Evolutionary conservation across 2,329 filamentous ascomycete genomes (phyloP).

Genomic region (Aspergillus caelatus): DNA sequence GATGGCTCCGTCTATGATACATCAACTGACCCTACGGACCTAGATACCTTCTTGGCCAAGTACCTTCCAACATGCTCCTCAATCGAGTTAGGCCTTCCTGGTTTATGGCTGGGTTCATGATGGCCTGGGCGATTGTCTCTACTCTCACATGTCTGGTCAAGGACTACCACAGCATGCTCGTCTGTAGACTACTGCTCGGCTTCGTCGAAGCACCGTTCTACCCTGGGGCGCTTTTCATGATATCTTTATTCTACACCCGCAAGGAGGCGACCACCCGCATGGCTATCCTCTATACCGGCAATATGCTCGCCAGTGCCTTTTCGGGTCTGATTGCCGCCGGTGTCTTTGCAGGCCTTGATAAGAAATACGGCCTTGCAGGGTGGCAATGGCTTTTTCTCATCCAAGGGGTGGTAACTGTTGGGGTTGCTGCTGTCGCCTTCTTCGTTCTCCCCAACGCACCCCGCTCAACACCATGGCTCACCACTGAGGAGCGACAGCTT

Average conservation of each 20-base stretch:
- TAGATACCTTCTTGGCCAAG: conserved; percentile 30
- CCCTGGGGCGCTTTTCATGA: conserved; percentile 64
- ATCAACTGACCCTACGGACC: conserved; percentile 12
- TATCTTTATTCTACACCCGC: conserved; percentile 69
- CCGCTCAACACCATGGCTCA: conserved; percentile 50
- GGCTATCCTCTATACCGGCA: conserved; percentile 42
- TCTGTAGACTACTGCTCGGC: conserved; percentile 43
- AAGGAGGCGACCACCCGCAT: conserved; percentile 50
- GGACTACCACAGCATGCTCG: conserved; percentile 18
- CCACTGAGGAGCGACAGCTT: conserved; percentile 51
- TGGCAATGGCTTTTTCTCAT: conserved; percentile 62
- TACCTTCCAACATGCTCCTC: conserved; percentile 47
- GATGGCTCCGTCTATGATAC: conserved; percentile 4
- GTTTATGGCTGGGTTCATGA: conserved; percentile 22
- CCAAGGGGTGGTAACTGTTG: conserved; percentile 51
- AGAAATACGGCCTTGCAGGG: conserved; percentile 31
- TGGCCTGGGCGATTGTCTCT: conserved; percentile 21
- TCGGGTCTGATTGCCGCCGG: conserved; percentile 21
- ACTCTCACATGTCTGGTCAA: conserved; percentile 15
- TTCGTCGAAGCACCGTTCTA: conserved; percentile 51
- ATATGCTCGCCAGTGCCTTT: conserved; percentile 17
- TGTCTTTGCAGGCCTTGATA: conserved; percentile 32
- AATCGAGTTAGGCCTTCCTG: conserved; percentile 35
- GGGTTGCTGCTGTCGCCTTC: conserved; percentile 39
- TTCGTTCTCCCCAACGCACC: conserved; percentile 46